phyloP scores from a whole-genome alignment of 495 filamentous ascomycete species.

The Daldinia concentrica region DNA sequence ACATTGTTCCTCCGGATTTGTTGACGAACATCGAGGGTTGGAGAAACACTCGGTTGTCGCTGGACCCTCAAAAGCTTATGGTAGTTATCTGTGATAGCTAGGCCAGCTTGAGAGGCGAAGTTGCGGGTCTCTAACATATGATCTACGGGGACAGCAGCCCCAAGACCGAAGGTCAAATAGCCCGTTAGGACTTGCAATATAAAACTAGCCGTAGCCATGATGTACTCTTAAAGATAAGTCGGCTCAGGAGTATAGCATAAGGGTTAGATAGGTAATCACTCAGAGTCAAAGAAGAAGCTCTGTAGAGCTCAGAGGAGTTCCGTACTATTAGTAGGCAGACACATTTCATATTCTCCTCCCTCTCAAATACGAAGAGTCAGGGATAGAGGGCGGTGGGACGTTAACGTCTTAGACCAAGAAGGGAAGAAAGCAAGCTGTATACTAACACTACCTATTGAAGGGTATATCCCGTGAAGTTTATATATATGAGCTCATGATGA shows the following conservation, averaged over 20 bases:
- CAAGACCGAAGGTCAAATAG: slow-evolving; percentile 10
- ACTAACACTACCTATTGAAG: too few relatives aligned
- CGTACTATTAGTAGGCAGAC: slow-evolving; percentile 13
- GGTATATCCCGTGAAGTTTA: too few relatives aligned
- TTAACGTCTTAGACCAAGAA: too few relatives aligned
- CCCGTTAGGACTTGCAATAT: slow-evolving; percentile 10
- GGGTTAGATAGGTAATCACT: neutral
- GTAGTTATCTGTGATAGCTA: too few relatives aligned
- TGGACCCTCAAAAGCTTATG: too few relatives aligned
- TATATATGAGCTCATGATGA: too few relatives aligned
- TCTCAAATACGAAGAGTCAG: neutral
- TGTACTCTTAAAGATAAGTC: neutral
- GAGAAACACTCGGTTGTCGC: too few relatives aligned
- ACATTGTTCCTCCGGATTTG: too few relatives aligned
- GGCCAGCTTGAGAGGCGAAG: slow-evolving; percentile 21
- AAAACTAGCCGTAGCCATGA: slow-evolving; percentile 18
- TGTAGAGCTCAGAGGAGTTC: neutral
- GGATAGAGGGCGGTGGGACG: too few relatives aligned
- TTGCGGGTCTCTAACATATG: slow-evolving; percentile 23
- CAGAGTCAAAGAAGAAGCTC: neutral
- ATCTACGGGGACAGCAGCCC: slow-evolving; percentile 21
- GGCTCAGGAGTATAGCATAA: neutral
- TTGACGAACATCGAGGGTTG: too few relatives aligned
- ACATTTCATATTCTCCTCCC: slow-evolving; percentile 12
- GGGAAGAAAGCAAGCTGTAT: too few relatives aligned